A percentile compares a stretch with the other conserved stretches of the same genome.
Evolutionary conservation across 2,329 filamentous ascomycete species (phyloP).

Genomic region (Calonectria multiphialidica): DNA sequence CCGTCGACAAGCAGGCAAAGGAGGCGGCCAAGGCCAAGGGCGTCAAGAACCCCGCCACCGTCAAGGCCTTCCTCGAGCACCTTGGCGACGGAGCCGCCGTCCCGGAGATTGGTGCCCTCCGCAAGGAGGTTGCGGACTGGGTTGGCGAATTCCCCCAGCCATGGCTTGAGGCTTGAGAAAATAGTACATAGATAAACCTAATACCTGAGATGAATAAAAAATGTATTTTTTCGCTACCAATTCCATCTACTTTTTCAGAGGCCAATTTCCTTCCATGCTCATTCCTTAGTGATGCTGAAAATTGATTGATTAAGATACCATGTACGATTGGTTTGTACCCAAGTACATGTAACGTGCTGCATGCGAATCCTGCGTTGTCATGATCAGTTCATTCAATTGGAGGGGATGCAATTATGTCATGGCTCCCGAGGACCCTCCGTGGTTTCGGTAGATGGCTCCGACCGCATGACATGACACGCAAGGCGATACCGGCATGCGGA

Average conservation of each 20-base stretch:
- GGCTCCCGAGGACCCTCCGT: not conserved
- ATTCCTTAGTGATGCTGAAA: not conserved
- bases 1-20: slow-evolving; percentile 77
- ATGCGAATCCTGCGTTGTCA: not conserved
- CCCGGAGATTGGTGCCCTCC: slow-evolving; percentile 75
- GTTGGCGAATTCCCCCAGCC: slow-evolving; percentile 61
- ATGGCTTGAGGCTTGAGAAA: slow-evolving; percentile 41
- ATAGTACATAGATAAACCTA: slow-evolving; percentile 17
- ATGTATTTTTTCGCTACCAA: slow-evolving; percentile 20
- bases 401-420: not conserved
- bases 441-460: not conserved
- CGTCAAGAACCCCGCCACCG: slow-evolving; percentile 71
- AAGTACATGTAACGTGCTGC: not conserved
- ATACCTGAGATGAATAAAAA: slow-evolving; percentile 7
- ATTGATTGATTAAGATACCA: not conserved
- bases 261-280: not conserved
- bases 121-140: slow-evolving; percentile 78
- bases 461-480: not conserved
- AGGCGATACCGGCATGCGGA: not conserved
- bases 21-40: slow-evolving; percentile 74
- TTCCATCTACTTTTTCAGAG: not conserved
- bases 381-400: not conserved
- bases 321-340: not conserved
- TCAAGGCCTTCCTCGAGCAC: slow-evolving; percentile 75
- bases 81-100: slow-evolving; percentile 75